Evolutionary conservation across 495 filamentous ascomycete species (phyloP), one percentile per base, ranked within the genome.

Genomic region (Cetradonia linearis): DNA sequence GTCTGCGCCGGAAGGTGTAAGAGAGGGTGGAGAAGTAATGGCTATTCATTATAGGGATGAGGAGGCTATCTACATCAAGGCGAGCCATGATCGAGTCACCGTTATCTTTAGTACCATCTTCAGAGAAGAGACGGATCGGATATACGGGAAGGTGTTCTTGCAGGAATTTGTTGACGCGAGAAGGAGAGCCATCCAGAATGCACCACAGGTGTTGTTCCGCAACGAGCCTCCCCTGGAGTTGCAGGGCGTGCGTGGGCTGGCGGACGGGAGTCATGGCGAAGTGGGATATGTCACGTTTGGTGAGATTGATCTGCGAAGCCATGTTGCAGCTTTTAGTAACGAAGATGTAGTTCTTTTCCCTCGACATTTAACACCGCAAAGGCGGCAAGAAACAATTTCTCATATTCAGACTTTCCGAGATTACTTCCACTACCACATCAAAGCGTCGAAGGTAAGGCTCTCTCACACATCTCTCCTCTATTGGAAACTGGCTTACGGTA

Each of bases 401-500:
- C 93, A 99, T 68, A 96, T 99, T 66, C 94, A 99, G 74, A 99
- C 92, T 20, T 99, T 99, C 87, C 88, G 93, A 61, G 94, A 97
- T 68, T 97, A 99, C 72, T 99, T 99, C 80, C 93, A 99, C 72
- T 99, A 99, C 72, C 93, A 99, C 74, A 99, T 99, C 77, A 99
- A 99, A 75, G 93, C 93, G 31, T 95, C 92, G 50, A 97, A 96
- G 78, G 85, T 87, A 71, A 59, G 75, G 25, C 27, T n/a, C n/a
- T 23, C 9, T n/a, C 13, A 14, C 18, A 44, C 13, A 10, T 10
- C 8, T 13, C 8, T 28, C 9, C n/a, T 25, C 13, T 47, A 52
- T 30, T 11, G 2, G 28, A 42, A 38, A 58, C 16, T 28, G 56
- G 5, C 49, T 37, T 36, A 20, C 31, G 10, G 56, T n/a, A 49